Conservation (phyloP, 208 protist genomes). For the Kentomonas sorsogonicus region DNA sequence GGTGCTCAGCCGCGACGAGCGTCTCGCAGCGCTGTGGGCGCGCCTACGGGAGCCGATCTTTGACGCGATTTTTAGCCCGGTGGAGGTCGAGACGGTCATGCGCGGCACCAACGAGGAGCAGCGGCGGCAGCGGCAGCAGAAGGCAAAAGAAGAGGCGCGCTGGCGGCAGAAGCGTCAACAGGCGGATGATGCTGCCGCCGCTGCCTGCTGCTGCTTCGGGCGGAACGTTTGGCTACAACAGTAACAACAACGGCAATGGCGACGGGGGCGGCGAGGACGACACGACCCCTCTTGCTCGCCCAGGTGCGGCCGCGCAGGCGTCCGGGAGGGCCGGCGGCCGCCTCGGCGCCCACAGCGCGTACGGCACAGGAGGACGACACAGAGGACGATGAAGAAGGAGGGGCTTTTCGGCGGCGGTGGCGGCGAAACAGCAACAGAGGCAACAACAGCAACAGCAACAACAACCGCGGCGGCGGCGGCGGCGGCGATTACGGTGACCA, state of each 20-base stretch:
- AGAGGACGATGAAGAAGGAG: too few species aligned
- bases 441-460: neutral
- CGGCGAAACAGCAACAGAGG: too few species aligned
- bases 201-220: too few species aligned
- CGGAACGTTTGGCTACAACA: too few species aligned
- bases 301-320: neutral
- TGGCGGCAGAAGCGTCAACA: too few species aligned
- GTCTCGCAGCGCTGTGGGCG: conserved; percentile 42
- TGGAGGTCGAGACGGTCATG: conserved; percentile 20
- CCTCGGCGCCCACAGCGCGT: neutral
- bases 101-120: neutral
- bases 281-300: too few species aligned
- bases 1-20: conserved; percentile 46
- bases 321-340: neutral
- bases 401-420: too few species aligned
- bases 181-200: too few species aligned
- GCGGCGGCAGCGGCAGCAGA: conserved; percentile 1
- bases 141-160: too few species aligned
- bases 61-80: conserved; percentile 62
- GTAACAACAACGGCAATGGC: too few species aligned
- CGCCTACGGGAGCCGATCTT: conserved; percentile 53
- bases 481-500: too few species aligned
- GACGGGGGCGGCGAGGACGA: neutral
- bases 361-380: too few species aligned
- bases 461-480: neutral